Conservation (phyloP, 768 basidiomycete species). For the Lactarius deliciosus region DNA sequence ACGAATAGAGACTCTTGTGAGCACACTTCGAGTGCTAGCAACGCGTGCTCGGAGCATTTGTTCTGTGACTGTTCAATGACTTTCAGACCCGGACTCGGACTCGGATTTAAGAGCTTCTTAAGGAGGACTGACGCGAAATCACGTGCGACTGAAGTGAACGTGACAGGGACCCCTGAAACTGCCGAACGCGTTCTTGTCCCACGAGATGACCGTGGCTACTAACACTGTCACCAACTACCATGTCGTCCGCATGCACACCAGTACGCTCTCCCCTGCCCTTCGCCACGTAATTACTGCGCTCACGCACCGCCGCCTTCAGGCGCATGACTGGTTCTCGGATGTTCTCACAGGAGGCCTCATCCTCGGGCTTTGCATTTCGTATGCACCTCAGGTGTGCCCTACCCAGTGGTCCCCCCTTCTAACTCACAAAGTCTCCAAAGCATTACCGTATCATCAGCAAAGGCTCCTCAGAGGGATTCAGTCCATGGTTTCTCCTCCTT, state of each 20-base stretch:
- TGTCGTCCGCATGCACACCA: constrained; percentile 26
- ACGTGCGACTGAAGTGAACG: constrained; percentile 14
- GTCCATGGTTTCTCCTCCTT: constrained; percentile 86
- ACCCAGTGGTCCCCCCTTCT: too few species aligned
- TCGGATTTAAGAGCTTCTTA: background rate
- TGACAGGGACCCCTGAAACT: constrained; percentile 16
- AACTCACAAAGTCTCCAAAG: constrained; percentile 38
- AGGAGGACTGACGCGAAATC: constrained; percentile 9
- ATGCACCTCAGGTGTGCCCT: constrained; percentile 28
- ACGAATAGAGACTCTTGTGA: constrained; percentile 20
- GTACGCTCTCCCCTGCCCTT: constrained; percentile 4
- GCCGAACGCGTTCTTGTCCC: background rate
- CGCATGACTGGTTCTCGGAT: constrained; percentile 31
- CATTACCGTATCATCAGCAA: constrained; percentile 78
- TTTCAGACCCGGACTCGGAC: background rate
- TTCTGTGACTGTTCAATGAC: background rate
- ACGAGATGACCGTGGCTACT: background rate
- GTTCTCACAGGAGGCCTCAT: constrained; percentile 29
- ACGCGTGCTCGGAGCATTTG: constrained; percentile 23
- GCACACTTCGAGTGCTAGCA: constrained; percentile 6
- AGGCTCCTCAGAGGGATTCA: constrained; percentile 84
- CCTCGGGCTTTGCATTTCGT: constrained; percentile 30
- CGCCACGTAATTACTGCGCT: constrained; percentile 1
- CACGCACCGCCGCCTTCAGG: constrained; percentile 12
- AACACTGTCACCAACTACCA: constrained; percentile 8